phyloP scores from a whole-genome alignment of 768 basidiomycete genomes.

The Coprinellus micaceus region DNA sequence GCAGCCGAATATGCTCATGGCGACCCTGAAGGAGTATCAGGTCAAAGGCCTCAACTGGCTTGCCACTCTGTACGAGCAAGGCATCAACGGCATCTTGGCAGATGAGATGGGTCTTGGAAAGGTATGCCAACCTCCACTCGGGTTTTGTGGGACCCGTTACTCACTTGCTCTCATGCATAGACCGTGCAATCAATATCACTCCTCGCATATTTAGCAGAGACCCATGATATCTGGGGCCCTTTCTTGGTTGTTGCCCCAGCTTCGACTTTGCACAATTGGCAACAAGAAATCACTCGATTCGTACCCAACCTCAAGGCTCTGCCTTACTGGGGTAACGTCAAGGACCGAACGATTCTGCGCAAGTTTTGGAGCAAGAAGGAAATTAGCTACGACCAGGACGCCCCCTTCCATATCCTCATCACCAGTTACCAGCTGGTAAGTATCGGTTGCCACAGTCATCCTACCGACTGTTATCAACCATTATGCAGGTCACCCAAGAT shows the following conservation, averaged over 20 bases:
- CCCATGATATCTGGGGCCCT: conserved; percentile 98
- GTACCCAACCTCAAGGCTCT: conserved; percentile 91
- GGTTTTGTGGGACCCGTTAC: background rate
- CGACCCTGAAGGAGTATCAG: conserved; percentile 96
- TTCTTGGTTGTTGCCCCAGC: conserved; percentile 97
- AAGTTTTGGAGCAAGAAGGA: conserved; percentile 99
- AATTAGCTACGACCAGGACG: conserved; percentile 90
- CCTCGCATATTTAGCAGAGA: conserved; percentile 92
- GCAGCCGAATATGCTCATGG: conserved; percentile 95
- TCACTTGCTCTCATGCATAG: conserved; percentile 31
- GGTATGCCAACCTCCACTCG: conserved; percentile 34
- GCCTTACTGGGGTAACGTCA: conserved; percentile 98
- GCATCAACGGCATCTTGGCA: conserved; percentile 98
- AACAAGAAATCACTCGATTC: conserved; percentile 95
- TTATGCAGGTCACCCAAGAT: conserved; percentile 79
- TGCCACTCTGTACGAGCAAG: conserved; percentile 95
- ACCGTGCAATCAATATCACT: conserved; percentile 98
- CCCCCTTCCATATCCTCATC: conserved; percentile 94
- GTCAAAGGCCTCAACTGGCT: conserved; percentile 98
- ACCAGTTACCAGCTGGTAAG: conserved; percentile 93
- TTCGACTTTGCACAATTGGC: conserved; percentile 98
- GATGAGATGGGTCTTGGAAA: conserved; percentile 98
- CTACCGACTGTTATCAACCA: background rate
- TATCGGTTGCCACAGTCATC: conserved; percentile 10
- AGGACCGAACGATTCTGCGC: conserved; percentile 89